Conservation (phyloP, 768 basidiomycete species). For the Fibroporia radiculosa region DNA sequence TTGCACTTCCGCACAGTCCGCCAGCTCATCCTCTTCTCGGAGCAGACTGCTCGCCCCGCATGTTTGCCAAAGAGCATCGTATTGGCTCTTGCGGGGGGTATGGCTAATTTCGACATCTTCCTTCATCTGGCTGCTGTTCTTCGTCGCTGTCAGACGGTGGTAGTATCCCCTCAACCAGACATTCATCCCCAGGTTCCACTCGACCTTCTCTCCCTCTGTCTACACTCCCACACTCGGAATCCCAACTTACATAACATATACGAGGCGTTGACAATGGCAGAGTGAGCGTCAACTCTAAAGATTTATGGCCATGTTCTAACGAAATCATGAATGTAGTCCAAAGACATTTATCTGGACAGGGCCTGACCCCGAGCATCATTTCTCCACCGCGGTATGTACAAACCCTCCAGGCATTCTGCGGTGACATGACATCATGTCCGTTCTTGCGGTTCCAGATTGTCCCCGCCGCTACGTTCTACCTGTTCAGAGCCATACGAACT, state of each 20-base stretch:
- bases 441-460: constrained; percentile 31
- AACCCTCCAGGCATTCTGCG: too few species aligned
- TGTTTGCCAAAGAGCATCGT: constrained; percentile 22
- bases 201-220: constrained; percentile 26
- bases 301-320: not conserved
- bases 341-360: constrained; percentile 48
- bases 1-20: constrained; percentile 18
- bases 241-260: constrained; percentile 22
- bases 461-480: constrained; percentile 27
- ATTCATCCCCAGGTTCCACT: constrained; percentile 14
- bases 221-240: constrained; percentile 33
- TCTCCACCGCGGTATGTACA: constrained; percentile 50
- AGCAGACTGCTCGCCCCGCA: constrained; percentile 4
- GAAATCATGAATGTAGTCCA: constrained; percentile 27
- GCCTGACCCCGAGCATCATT: constrained; percentile 53
- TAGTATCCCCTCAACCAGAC: not conserved
- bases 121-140: constrained; percentile 21
- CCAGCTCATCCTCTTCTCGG: constrained; percentile 19
- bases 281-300: constrained; percentile 23
- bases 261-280: constrained; percentile 26
- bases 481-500: constrained; percentile 32
- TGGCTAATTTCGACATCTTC: constrained; percentile 21
- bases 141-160: constrained; percentile 14
- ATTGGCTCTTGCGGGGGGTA: constrained; percentile 24
- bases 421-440: not conserved